These are phyloP conservation scores for Pseudotsuga menziesii DNA, from an alignment of 75 land plant genomes.

Conservation along the genomic window DNA sequence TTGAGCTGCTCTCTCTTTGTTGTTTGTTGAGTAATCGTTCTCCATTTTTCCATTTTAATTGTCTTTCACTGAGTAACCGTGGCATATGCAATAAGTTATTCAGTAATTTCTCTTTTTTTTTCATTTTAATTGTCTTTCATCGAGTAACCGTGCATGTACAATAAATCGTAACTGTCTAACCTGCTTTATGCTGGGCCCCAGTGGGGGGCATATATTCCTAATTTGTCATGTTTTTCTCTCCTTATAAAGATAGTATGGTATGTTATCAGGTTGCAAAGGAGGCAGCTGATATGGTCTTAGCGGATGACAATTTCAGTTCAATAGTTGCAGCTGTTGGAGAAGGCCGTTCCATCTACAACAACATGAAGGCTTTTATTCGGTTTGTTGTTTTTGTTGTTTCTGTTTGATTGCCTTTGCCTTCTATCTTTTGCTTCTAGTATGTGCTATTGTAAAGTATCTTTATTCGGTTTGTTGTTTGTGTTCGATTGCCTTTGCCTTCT, in stretches of 20 bases:
- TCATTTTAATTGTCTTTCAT: too few relatives aligned
- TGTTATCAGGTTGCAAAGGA: constrained; percentile 78
- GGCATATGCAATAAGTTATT: not conserved
- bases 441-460: constrained; percentile 17
- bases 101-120: too few relatives aligned
- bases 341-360: constrained; percentile 90
- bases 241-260: constrained; percentile 1
- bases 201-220: too few relatives aligned
- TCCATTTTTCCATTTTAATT: too few relatives aligned
- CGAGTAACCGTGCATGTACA: too few relatives aligned
- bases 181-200: too few relatives aligned
- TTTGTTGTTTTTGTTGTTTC: constrained; percentile 21
- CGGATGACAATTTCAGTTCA: constrained; percentile 92
- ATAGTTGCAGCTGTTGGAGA: constrained; percentile 87
- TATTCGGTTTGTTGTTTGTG: constrained; percentile 48
- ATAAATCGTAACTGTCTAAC: too few relatives aligned
- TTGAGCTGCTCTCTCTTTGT: not conserved
- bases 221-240: not conserved
- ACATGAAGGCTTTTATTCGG: constrained; percentile 97
- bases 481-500: not conserved
- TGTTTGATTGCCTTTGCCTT: not conserved
- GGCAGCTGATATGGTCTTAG: constrained; percentile 90
- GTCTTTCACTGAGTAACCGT: too few relatives aligned
- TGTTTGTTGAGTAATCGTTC: not conserved
- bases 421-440: not conserved